Evolutionary conservation across 2,329 filamentous ascomycete genomes (phyloP), one percentile per base, ranked within the genome.

Genomic region (Xylaria sp.): DNA sequence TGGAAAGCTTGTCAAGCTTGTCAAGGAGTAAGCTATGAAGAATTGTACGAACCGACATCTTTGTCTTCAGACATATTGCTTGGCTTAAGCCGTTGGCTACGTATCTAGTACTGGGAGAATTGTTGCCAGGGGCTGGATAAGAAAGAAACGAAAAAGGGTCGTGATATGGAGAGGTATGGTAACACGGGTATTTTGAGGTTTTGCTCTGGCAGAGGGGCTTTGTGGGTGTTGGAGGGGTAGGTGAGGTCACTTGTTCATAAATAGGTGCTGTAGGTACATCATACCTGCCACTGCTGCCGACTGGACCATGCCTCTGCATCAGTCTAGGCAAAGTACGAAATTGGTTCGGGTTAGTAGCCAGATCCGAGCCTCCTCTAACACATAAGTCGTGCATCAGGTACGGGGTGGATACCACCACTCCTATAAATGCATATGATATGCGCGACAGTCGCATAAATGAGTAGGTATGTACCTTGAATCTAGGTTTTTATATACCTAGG

Each of bases 201-300:
- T 72, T 72, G 71, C 65, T 65, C 36, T 59, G 67, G 44, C 63
- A 9, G 63, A 70, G 67, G 69, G 69, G 71, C 69, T 72, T 70
- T 71, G 69, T 73, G 71, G 69, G 71, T 67, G 69, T 53, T 71
- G 67, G 71, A 73, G 71, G 71, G 71, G 71, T 68, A 73, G 64
- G 62, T 73, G 69, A 71, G 69, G 69, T 71, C 69, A 69, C 69
- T 69, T 42, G 59, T 23, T 58, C 63, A 70, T 63, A 70, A 64
- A 48, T 28, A 63, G 53, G 54, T 44, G 7, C 10, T 23, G 31
- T 49, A 51, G 56, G 56, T 59, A 59, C 56, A 44, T 59, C 40
- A 59, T 33, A 17, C 15, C 9, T 46, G 6, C 26, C 26, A 53
- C 49, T 17, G 36, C 20, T 42, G 33, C 11, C 17, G 51, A 53